These are phyloP conservation scores for Penicillium concentricum DNA, from an alignment of 2,329 filamentous ascomycete genomes.

Conservation along the genomic window DNA sequence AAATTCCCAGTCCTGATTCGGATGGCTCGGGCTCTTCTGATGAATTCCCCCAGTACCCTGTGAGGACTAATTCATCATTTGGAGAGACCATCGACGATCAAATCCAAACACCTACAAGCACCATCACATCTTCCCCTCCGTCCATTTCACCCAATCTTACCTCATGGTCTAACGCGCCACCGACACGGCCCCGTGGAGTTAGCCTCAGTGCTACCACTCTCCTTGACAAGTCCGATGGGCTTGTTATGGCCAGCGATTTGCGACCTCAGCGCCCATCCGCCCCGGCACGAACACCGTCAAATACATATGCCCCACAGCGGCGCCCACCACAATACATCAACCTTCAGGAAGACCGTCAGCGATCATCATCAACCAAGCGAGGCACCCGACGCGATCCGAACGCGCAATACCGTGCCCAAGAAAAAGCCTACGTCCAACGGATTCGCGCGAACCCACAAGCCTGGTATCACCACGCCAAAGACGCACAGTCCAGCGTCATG, in stretches of 20 bases:
- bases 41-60: conserved; percentile 37
- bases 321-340: conserved; percentile 54
- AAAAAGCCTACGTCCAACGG: conserved; percentile 91
- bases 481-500: conserved; percentile 67
- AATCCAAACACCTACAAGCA: conserved; percentile 31
- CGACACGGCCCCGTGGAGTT: conserved; percentile 43
- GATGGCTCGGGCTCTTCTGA: conserved; percentile 45
- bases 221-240: conserved; percentile 42
- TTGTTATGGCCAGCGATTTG: conserved; percentile 32
- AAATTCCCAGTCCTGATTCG: conserved; percentile 41
- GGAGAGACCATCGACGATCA: conserved; percentile 32
- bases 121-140: conserved; percentile 35
- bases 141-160: conserved; percentile 28
- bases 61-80: conserved; percentile 32
- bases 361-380: conserved; percentile 58
- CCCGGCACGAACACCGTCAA: conserved; percentile 72
- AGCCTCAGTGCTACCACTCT: conserved; percentile 43
- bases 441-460: conserved; percentile 77
- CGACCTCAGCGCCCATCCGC: conserved; percentile 66
- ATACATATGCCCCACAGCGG: conserved; percentile 68
- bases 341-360: conserved; percentile 50
- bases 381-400: conserved; percentile 62
- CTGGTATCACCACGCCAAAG: conserved; percentile 62
- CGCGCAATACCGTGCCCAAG: conserved; percentile 76
- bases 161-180: conserved; percentile 38